Conservation (phyloP, 2,329 filamentous ascomycete genomes). For the Fusarium proliferatum region DNA sequence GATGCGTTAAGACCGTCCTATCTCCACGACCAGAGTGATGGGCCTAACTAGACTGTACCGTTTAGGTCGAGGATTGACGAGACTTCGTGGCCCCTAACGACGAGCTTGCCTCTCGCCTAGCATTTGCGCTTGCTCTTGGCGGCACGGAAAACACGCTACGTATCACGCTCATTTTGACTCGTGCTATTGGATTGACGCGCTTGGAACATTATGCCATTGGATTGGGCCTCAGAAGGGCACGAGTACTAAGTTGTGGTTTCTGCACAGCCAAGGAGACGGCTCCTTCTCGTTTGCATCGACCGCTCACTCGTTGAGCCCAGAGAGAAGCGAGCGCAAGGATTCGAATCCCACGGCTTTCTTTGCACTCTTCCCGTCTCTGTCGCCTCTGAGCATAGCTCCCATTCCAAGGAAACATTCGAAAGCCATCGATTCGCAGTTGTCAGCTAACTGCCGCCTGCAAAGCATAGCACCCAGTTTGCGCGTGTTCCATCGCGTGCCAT, state of each 20-base stretch:
- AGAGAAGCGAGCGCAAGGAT: conserved; percentile 44
- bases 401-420: conserved; percentile 22
- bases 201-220: conserved; percentile 8
- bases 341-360: conserved; percentile 40
- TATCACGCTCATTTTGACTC: conserved; percentile 8
- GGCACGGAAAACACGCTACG: not conserved
- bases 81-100: conserved; percentile 30
- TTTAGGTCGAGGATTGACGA: conserved; percentile 10
- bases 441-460: conserved; percentile 28
- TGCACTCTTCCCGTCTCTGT: conserved; percentile 32
- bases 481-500: conserved; percentile 1
- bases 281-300: conserved; percentile 33
- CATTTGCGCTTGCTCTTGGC: conserved; percentile 18
- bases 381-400: conserved; percentile 24
- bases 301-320: conserved; percentile 32
- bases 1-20: conserved; percentile 21
- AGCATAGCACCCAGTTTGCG: conserved; percentile 20
- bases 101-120: conserved; percentile 22
- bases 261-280: conserved; percentile 30
- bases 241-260: conserved; percentile 17
- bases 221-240: conserved; percentile 24
- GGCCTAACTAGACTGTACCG: not conserved
- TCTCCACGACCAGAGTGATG: conserved; percentile 19
- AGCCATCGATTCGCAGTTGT: conserved; percentile 2
- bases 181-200: conserved; percentile 11